Evolutionary conservation across 352 stramenopile species (phyloP).

Genomic region (Stramenopiles sp.): DNA sequence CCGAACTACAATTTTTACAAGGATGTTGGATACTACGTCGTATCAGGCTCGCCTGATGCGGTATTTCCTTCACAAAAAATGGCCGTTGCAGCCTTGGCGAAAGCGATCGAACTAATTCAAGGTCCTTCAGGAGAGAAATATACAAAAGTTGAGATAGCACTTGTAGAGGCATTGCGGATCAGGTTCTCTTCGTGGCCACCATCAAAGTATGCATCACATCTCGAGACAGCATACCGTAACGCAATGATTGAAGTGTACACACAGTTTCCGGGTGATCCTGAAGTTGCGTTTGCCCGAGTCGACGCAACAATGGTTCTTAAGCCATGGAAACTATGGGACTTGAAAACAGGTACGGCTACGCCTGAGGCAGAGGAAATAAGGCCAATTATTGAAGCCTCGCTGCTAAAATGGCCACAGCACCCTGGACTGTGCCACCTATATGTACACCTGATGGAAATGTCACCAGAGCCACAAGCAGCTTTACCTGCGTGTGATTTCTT

Average conservation of each 20-base stretch:
- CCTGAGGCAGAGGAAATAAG: conserved; percentile 32
- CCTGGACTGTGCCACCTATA: conserved; percentile 41
- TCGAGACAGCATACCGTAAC: conserved; percentile 27
- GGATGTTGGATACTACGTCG: conserved; percentile 21
- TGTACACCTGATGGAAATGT: conserved; percentile 45
- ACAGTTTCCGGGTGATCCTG: conserved; percentile 32
- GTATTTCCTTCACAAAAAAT: no score
- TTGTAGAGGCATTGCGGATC: no score
- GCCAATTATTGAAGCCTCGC: conserved; percentile 29
- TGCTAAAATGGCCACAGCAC: conserved; percentile 32
- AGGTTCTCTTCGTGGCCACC: no score
- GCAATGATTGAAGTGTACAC: conserved; percentile 32
- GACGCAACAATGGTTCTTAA: conserved; percentile 41
- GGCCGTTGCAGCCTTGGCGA: no score
- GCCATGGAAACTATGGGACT: conserved; percentile 44
- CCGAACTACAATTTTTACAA: conserved; percentile 25
- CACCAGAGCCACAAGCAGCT: conserved; percentile 29
- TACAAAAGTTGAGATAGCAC: no score
- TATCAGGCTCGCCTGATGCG: conserved; percentile 6
- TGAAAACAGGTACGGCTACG: conserved; percentile 29
- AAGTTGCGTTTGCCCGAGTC: conserved; percentile 40
- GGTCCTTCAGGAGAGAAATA: no score
- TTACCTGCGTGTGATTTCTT: conserved; percentile 29
- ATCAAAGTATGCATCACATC: conserved; percentile 9
- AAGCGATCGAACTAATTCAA: no score